These are phyloP conservation scores for Draba incana DNA, from an alignment of 345 rosid genomes.

Conservation along the genomic window DNA sequence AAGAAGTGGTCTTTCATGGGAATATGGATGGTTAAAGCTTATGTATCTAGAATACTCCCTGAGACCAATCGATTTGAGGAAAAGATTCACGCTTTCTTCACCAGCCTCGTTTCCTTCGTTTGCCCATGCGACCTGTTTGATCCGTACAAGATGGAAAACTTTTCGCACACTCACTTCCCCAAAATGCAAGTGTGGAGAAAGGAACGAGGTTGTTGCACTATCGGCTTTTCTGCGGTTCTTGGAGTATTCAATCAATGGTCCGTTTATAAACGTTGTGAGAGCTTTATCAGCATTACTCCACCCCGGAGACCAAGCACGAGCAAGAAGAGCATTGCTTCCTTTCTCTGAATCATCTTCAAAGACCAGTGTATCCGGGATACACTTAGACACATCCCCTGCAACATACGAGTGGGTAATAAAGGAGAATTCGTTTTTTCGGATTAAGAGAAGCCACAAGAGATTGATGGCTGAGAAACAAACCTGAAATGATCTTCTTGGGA, in stretches of 20 bases:
- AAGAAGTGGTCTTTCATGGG: conserved; percentile 92
- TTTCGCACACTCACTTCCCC: conserved; percentile 98
- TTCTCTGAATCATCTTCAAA: conserved; percentile 94
- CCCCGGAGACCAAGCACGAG: conserved; percentile 99
- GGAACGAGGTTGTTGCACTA: conserved; percentile 94
- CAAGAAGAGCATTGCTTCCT: conserved; percentile 95
- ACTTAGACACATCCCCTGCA: conserved; percentile 77
- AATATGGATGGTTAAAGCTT: conserved; percentile 93
- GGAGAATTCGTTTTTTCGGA: background rate
- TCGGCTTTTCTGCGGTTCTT: conserved; percentile 91
- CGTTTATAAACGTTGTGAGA: conserved; percentile 80
- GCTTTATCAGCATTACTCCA: conserved; percentile 96
- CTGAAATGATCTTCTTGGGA: conserved; percentile 90
- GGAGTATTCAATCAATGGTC: conserved; percentile 86
- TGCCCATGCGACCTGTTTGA: conserved; percentile 92
- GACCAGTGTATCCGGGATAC: conserved; percentile 64
- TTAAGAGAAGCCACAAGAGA: conserved; percentile 4
- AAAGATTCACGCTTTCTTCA: conserved; percentile 91
- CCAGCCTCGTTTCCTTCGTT: conserved; percentile 93
- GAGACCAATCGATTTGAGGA: conserved; percentile 93
- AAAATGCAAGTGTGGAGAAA: conserved; percentile 95
- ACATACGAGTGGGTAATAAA: conserved; percentile 3
- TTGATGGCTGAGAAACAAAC: conserved; percentile 41
- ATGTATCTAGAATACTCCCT: conserved; percentile 92
- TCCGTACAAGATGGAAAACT: conserved; percentile 89